Evolutionary conservation across 176 grass and related monocot genomes (phyloP), one percentile per base, ranked within the genome.

Genomic region (Areca catechu): DNA sequence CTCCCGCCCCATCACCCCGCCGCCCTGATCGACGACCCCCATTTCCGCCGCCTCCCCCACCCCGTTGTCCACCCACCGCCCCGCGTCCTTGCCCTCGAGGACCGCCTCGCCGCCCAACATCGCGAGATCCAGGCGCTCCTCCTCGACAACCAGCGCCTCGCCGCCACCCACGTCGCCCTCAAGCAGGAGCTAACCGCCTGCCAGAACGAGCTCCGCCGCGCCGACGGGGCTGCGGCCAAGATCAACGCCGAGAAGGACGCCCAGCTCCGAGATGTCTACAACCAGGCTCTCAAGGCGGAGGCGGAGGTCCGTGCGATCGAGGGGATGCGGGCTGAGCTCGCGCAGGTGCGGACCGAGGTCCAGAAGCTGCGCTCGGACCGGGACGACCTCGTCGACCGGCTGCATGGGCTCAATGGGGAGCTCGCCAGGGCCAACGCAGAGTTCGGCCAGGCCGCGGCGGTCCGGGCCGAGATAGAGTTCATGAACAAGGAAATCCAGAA

Each of bases 401-500:
- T 98, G 19, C 81, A 85, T 4, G 66, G 5, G 17, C 60, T 85
- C 34, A 68, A 64, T 5, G 78, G 77, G 5, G 73, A 92, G 24
- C 22, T 98, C 3, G 58, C 17, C 4, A 74, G 76, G 19, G 19
- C 56, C 10, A 72, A 69, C 47, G 73, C 78, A 1, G 84, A 98
- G 55, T 58, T 75, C 43, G 48, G 60, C 21, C 69, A 80, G 65
- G 60, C 67, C 2, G 65, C 65, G 4, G 50, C 66, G 16, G 58
- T 88, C 53, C 64, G 63, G 9, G 27, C 29, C 3, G 87, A 98
- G 75, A 85, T 92, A 59, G 88, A 91, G 18, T 68, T 67, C 50
- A 98, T 98, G 93, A 84, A 65, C n/a, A 68, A 54, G 57, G 87
- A 98, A 78, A 83, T 98, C 82, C 81, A 85, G 30, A 98, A 92